phyloP scores from a whole-genome alignment of 192 early-diverging fungal genomes.

The Ramicandelaber brevisporus region DNA sequence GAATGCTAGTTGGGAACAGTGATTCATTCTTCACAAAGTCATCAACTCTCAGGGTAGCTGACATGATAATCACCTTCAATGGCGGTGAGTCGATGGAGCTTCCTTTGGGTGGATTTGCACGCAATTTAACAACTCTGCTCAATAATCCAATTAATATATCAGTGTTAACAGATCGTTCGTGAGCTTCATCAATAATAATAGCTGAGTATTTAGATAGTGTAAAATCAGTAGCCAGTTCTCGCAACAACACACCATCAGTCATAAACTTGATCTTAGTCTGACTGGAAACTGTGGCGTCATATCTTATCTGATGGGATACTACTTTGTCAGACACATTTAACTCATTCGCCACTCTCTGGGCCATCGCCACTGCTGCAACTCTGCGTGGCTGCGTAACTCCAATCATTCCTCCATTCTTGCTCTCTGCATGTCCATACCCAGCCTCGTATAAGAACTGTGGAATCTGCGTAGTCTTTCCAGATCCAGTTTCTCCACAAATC shows the following conservation, averaged over 20 bases:
- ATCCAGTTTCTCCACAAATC: constrained; percentile 95
- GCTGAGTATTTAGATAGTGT: constrained; percentile 80
- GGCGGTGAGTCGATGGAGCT: constrained; percentile 18
- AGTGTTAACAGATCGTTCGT: constrained; percentile 91
- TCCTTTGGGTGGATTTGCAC: constrained; percentile 31
- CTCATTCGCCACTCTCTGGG: constrained; percentile 79
- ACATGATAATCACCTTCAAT: constrained; percentile 93
- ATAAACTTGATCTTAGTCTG: constrained; percentile 91
- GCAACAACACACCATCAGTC: constrained; percentile 96
- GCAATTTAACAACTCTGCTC: constrained; percentile 59
- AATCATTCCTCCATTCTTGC: constrained; percentile 65
- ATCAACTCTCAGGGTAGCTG: constrained; percentile 86
- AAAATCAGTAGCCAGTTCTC: constrained; percentile 72
- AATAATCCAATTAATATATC: constrained; percentile 96
- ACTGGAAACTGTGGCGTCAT: constrained; percentile 51
- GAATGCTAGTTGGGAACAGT: constrained; percentile 44
- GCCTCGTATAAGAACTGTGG: constrained; percentile 97
- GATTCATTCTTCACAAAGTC: constrained; percentile 73
- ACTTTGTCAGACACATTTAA: constrained; percentile 22
- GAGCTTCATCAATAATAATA: constrained; percentile 96
- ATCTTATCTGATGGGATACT: constrained; percentile 51
- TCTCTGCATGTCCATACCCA: constrained; percentile 73
- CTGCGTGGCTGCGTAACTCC: constrained; percentile 96
- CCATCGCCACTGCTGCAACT: constrained; percentile 93
- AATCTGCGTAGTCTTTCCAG: constrained; percentile 89